These are phyloP conservation scores for Ceratocystis harringtonii DNA, from an alignment of 2,329 filamentous ascomycete genomes.

Conservation along the genomic window DNA sequence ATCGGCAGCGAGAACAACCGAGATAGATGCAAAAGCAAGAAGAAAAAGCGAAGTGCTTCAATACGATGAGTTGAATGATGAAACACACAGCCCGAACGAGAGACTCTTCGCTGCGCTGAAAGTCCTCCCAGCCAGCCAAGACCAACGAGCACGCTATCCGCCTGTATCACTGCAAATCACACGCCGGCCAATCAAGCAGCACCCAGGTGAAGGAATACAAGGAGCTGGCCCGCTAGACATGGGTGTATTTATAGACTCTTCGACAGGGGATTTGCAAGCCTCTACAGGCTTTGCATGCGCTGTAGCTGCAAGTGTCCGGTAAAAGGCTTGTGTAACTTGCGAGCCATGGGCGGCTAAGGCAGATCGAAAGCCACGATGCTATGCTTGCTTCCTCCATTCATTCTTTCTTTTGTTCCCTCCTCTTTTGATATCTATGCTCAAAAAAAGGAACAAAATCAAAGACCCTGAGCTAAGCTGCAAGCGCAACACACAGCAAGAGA, in stretches of 20 bases:
- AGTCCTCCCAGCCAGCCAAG: background rate
- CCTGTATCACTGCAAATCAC: background rate
- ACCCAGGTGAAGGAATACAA: background rate
- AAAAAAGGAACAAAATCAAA: too few relatives aligned
- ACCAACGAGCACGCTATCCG: background rate
- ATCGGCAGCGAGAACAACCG: background rate
- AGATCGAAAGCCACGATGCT: background rate
- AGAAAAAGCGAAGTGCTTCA: background rate
- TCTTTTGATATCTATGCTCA: too few relatives aligned
- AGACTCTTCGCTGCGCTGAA: too few relatives aligned
- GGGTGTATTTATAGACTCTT: background rate
- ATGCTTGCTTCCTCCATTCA: too few relatives aligned
- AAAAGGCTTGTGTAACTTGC: background rate
- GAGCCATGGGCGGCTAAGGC: background rate
- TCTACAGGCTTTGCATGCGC: background rate
- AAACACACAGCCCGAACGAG: too few relatives aligned
- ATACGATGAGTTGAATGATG: too few relatives aligned
- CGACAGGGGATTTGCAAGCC: background rate
- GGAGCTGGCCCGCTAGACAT: background rate
- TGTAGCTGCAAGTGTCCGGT: background rate
- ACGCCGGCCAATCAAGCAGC: conserved; percentile 1
- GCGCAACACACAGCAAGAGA: too few relatives aligned
- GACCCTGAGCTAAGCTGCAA: too few relatives aligned
- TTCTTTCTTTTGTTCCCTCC: too few relatives aligned
- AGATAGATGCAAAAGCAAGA: background rate